Percentiles rank a stretch among this genome's conserved stretches.
Conservation (phyloP, 441 rosid genomes). For the Erodium trifolium region DNA sequence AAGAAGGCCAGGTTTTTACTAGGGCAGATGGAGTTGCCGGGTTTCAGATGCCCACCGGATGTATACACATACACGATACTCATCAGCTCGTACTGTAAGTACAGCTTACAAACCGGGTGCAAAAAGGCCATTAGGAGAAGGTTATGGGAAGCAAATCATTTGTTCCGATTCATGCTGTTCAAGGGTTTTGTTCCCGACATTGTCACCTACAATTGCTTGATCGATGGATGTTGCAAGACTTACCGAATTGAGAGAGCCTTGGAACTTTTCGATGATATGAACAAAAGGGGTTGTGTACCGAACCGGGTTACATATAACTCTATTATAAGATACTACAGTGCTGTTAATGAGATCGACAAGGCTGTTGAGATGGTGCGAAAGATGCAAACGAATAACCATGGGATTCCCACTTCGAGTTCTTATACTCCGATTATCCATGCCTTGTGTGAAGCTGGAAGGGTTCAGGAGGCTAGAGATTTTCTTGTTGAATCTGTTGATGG, state of each 20-base stretch:
- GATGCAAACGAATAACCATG: conserved; percentile 62
- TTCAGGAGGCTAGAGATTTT: conserved; percentile 45
- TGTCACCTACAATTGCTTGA: conserved; percentile 78
- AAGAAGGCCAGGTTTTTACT: conserved; percentile 64
- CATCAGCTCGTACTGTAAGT: conserved; percentile 65
- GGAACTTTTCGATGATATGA: conserved; percentile 73
- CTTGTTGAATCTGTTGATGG: conserved; percentile 57
- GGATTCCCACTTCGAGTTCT: conserved; percentile 51
- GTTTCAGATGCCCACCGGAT: conserved; percentile 67
- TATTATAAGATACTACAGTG: conserved; percentile 61
- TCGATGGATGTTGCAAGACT: conserved; percentile 80
- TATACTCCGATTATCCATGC: conserved; percentile 70
- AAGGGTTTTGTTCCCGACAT: conserved; percentile 69
- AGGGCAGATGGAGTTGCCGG: conserved; percentile 80
- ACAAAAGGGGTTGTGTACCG: conserved; percentile 52
- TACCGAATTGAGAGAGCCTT: conserved; percentile 61
- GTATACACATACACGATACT: conserved; percentile 59
- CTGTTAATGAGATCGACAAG: conserved; percentile 64
- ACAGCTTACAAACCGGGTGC: conserved; percentile 72
- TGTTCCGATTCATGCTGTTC: conserved; percentile 77
- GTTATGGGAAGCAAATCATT: conserved; percentile 71
- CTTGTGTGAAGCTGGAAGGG: conserved; percentile 56
- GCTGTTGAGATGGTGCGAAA: conserved; percentile 66
- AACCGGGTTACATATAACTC: conserved; percentile 70
- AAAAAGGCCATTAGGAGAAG: conserved; percentile 70